Evolutionary conservation across 108 stramenopile genomes (phyloP).

Genomic region (Cyclotella cryptica): DNA sequence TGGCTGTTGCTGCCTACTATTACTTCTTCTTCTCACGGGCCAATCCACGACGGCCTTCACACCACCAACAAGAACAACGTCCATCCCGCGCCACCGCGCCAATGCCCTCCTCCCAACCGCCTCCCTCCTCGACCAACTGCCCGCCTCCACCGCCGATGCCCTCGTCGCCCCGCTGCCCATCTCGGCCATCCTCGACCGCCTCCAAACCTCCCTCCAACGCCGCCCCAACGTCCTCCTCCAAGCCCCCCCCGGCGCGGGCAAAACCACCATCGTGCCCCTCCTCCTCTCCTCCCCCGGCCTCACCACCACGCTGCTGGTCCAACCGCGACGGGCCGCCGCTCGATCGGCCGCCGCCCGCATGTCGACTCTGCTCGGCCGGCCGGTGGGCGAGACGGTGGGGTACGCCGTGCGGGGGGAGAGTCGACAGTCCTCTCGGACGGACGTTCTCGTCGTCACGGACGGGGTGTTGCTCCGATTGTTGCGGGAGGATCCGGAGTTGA

Average conservation of each 20-base stretch:
- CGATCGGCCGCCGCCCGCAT: constrained; percentile 73
- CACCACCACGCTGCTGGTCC: constrained; percentile 59
- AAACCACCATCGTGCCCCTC: constrained; percentile 72
- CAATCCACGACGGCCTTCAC: no score
- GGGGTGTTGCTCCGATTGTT: constrained; percentile 63
- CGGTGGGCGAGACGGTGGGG: constrained; percentile 55
- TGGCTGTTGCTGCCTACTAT: no score
- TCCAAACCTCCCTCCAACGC: constrained; percentile 13
- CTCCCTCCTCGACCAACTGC: no score
- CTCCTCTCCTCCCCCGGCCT: constrained; percentile 12
- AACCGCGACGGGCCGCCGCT: constrained; percentile 69
- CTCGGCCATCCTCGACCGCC: constrained; percentile 11
- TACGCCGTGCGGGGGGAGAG: constrained; percentile 70
- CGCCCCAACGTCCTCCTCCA: constrained; percentile 62
- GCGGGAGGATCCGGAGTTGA: constrained; percentile 62
- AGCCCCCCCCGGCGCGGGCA: constrained; percentile 76
- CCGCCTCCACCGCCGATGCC: no score
- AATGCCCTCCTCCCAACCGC: no score
- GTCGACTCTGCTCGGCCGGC: constrained; percentile 51
- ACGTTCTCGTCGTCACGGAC: constrained; percentile 66
- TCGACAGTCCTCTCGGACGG: constrained; percentile 30
- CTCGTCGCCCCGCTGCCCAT: constrained; percentile 16
- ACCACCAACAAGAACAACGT: no score
- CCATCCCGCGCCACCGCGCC: no score
- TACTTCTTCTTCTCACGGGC: no score